phyloP scores from a whole-genome alignment of 495 filamentous ascomycete species.

The Annulohypoxylon stygium region DNA sequence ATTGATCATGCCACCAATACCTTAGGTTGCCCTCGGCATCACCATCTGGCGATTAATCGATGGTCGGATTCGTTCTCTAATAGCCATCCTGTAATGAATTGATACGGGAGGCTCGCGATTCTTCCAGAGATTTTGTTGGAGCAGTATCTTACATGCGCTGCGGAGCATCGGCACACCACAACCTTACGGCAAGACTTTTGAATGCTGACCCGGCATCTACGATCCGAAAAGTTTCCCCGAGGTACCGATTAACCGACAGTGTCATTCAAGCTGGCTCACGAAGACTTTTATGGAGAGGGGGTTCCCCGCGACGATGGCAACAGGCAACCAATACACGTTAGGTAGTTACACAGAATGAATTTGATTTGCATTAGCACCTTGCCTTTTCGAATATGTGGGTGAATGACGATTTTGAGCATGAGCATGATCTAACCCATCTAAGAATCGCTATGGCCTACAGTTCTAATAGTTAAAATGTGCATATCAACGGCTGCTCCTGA shows the following conservation, averaged over 20 bases:
- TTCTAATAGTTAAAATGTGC: background rate
- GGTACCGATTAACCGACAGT: constrained; percentile 14
- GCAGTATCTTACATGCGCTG: background rate
- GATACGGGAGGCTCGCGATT: background rate
- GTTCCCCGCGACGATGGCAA: constrained; percentile 36
- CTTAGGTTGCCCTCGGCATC: background rate
- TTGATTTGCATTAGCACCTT: constrained; percentile 34
- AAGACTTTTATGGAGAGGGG: constrained; percentile 24
- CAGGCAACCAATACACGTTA: constrained; percentile 51
- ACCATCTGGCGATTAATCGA: background rate
- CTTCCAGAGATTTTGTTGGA: constrained; percentile 17
- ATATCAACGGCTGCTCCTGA: background rate
- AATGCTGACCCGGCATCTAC: constrained; percentile 17
- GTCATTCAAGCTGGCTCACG: constrained; percentile 7
- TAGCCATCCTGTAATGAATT: constrained; percentile 5
- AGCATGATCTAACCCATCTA: background rate
- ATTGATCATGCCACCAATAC: constrained; percentile 7
- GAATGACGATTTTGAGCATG: background rate
- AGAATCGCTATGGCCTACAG: background rate
- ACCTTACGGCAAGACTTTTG: constrained; percentile 11
- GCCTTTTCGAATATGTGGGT: background rate
- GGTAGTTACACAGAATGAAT: constrained; percentile 51
- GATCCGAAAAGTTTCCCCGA: background rate
- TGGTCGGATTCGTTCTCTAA: constrained; percentile 9
- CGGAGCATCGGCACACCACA: background rate